Evolutionary conservation across 345 rosid genomes (phyloP), one percentile per base, ranked within the genome.

Genomic region (Salix viminalis): DNA sequence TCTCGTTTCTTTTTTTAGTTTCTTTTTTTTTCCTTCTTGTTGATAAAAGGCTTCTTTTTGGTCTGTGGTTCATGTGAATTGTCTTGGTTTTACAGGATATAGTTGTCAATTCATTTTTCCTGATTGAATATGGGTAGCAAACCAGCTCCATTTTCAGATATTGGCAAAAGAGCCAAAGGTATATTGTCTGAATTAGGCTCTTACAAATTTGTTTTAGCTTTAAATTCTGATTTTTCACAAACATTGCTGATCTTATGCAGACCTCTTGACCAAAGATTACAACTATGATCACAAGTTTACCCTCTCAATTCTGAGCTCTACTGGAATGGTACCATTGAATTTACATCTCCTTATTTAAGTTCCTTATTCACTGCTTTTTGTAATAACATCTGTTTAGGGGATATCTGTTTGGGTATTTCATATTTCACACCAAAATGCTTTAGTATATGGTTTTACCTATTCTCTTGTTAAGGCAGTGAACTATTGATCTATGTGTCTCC

Each of bases 141-240:
- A 79, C 97, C 96, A n/a, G 89, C 91, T 62, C 90, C 91, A 23
- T 93, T 91, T 83, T 76, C 85, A 7, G 97, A 91, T 75, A 83
- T 93, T 71, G 97, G 93, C 79, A 90, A 87, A 84, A 87, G 76
- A 80, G 91, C 96, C 75, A 90, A 86, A 84, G 97, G 97, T 91
- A 76, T 24, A 6, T 0, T 39, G 6, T 23, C 15, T 58, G 26
- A 42, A 39, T 68, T 37, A n/a, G 15, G 26, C 44, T 68, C 0
- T 13, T 68, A 1, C 52, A 36, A 10, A 16, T 48, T 65, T 82
- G n/a, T 44, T 18, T 18, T 60, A 14, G 4, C 50, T 70, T 23
- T 52, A 18, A 42, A 41, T 75, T 77, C 54, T 66, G 54, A 58
- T 68, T 14, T 34, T 39, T 73, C 76, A 37, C 66, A 64, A 54